Evolutionary conservation across 1,284 basidiomycete genomes (phyloP).

Genomic region (Rhodotorula sp.): DNA sequence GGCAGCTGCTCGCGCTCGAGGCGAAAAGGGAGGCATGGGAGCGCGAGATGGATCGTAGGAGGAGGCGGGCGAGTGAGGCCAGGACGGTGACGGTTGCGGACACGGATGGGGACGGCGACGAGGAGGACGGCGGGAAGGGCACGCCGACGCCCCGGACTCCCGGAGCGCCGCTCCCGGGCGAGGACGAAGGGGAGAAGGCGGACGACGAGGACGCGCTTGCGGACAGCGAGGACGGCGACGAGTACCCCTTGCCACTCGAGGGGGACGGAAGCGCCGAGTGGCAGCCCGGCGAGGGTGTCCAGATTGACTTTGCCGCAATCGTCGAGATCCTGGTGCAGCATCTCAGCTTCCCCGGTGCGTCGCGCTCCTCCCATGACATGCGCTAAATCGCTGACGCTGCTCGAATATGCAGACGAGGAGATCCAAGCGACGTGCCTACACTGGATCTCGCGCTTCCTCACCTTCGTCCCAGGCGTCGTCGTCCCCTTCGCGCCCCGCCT

Average conservation of each 20-base stretch:
- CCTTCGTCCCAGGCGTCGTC: slow-evolving; percentile 85
- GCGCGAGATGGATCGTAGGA: slow-evolving; percentile 6
- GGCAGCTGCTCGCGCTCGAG: slow-evolving; percentile 49
- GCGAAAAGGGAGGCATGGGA: slow-evolving; percentile 53
- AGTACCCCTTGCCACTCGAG: slow-evolving; percentile 42
- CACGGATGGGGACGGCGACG: neutral
- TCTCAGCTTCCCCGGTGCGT: slow-evolving; percentile 78
- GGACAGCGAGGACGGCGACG: slow-evolving; percentile 45
- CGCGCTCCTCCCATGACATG: neutral
- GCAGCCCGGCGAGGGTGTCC: slow-evolving; percentile 90
- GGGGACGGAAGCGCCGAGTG: slow-evolving; percentile 61
- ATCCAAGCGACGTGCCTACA: slow-evolving; percentile 60
- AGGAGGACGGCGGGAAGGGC: slow-evolving; percentile 7
- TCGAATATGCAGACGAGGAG: slow-evolving; percentile 49
- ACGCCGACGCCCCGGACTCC: neutral
- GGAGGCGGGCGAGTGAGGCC: slow-evolving; percentile 22
- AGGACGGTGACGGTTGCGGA: slow-evolving; percentile 21
- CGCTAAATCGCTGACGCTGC: neutral
- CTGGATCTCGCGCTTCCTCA: slow-evolving; percentile 91
- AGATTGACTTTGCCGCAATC: slow-evolving; percentile 86
- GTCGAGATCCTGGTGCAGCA: slow-evolving; percentile 93
- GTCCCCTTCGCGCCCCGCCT: slow-evolving; percentile 92
- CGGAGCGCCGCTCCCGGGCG: neutral
- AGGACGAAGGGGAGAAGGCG: neutral
- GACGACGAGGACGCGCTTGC: slow-evolving; percentile 32